Percentiles rank a stretch among this genome's conserved stretches.
Conservation (phyloP, 2,329 filamentous ascomycete genomes). For the Seiridium cupressi region DNA sequence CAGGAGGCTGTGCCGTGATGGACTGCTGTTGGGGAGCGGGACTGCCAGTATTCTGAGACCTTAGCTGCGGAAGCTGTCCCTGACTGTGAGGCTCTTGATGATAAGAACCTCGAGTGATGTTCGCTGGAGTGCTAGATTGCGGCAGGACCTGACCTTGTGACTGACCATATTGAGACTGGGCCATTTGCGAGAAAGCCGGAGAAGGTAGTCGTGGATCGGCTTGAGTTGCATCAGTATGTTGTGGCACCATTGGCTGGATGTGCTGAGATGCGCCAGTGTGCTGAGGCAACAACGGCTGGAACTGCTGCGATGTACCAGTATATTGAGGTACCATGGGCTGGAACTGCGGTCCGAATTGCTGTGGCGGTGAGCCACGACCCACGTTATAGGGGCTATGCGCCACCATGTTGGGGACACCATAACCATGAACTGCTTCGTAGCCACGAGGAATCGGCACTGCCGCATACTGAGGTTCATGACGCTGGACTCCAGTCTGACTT, state of each 20-base stretch:
- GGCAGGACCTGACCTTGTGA: neutral
- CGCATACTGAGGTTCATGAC: conserved; percentile 20
- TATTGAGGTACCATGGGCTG: conserved; percentile 3
- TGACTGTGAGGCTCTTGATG: neutral
- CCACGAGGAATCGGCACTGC: conserved; percentile 29
- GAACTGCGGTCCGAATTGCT: conserved; percentile 6
- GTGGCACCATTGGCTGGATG: neutral
- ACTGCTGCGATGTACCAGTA: neutral
- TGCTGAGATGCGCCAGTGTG: conserved; percentile 1
- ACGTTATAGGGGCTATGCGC: conserved; percentile 24
- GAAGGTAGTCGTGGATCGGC: neutral
- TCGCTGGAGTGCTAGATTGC: neutral
- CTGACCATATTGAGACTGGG: neutral
- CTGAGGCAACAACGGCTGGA: neutral
- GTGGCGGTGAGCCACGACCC: conserved; percentile 6
- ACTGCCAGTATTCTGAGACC: neutral
- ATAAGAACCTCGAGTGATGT: neutral
- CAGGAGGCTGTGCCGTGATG: neutral
- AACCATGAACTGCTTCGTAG: conserved; percentile 30
- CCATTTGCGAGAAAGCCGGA: neutral
- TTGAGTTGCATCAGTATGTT: neutral
- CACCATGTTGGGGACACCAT: conserved; percentile 21
- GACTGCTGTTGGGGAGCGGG: conserved; percentile 5
- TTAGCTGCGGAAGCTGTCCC: neutral
- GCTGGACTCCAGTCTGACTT: neutral